Conservation (phyloP, 768 basidiomycete species). For the Megacollybia marginata region DNA sequence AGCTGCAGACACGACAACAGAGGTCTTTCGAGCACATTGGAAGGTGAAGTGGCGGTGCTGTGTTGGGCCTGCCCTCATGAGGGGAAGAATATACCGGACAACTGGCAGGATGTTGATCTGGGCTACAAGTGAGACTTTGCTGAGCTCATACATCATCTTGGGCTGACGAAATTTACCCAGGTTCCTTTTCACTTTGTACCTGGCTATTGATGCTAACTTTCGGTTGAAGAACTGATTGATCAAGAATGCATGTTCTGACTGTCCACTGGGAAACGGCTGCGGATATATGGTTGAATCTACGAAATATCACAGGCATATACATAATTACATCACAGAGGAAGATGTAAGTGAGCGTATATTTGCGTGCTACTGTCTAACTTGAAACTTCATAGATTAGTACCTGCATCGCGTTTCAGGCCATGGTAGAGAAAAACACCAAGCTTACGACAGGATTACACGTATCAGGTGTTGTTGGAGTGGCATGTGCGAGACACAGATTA, state of each 20-base stretch:
- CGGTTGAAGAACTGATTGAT: background rate
- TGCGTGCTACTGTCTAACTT: too few species aligned
- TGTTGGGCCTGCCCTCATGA: slow-evolving; percentile 12
- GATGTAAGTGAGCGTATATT: too few species aligned
- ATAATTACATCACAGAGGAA: background rate
- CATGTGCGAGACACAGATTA: background rate
- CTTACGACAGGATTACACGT: background rate
- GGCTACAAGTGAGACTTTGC: too few species aligned
- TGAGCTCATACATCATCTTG: too few species aligned
- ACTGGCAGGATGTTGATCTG: slow-evolving; percentile 7
- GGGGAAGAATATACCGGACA: slow-evolving; percentile 7
- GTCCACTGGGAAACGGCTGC: background rate
- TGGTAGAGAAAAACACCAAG: background rate
- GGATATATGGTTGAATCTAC: background rate
- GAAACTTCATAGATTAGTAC: too few species aligned
- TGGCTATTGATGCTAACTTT: too few species aligned
- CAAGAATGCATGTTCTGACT: background rate
- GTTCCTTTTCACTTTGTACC: background rate
- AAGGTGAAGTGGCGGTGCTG: slow-evolving; percentile 7
- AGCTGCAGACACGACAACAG: slow-evolving; percentile 2
- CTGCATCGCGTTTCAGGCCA: too few species aligned
- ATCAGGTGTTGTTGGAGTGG: background rate
- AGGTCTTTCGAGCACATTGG: background rate
- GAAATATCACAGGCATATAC: background rate
- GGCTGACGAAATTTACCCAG: too few species aligned